phyloP scores from a whole-genome alignment of 305 asterid species.

The Rubia balearica region DNA sequence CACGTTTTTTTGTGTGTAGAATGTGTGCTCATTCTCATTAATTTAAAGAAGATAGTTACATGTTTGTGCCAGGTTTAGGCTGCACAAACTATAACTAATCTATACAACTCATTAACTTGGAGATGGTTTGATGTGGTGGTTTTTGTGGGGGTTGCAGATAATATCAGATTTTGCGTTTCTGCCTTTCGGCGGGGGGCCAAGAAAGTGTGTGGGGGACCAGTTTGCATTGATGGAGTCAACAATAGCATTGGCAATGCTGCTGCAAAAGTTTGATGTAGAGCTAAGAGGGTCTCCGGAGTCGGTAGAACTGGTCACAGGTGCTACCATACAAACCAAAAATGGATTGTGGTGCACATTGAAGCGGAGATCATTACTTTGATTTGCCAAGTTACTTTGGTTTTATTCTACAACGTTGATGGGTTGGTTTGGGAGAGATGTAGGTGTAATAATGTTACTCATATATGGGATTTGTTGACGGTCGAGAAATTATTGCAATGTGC shows the following conservation, averaged over 20 bases:
- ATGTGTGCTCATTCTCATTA: no score
- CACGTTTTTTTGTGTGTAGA: no score
- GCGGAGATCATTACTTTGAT: no score
- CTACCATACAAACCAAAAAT: conserved; percentile 83
- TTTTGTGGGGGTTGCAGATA: conserved; percentile 33
- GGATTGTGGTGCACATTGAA: conserved; percentile 84
- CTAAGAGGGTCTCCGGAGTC: conserved; percentile 66
- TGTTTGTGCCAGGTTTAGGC: no score
- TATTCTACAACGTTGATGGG: no score
- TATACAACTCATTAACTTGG: no score
- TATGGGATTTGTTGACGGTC: background rate
- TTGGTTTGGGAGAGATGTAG: no score
- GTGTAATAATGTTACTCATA: no score
- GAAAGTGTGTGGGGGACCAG: conserved; percentile 94
- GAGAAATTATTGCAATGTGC: background rate
- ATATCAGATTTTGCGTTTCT: conserved; percentile 82
- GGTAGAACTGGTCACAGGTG: conserved; percentile 85
- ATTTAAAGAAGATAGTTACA: no score
- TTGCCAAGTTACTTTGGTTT: no score
- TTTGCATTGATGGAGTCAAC: conserved; percentile 96
- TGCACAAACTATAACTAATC: no score
- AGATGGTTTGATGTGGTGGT: background rate
- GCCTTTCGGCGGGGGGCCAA: conserved; percentile 97
- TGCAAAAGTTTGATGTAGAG: conserved; percentile 69
- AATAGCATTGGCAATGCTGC: conserved; percentile 58